phyloP scores from a whole-genome alignment of 2,329 filamentous ascomycete genomes.

The Colletotrichum orchidophilum region DNA sequence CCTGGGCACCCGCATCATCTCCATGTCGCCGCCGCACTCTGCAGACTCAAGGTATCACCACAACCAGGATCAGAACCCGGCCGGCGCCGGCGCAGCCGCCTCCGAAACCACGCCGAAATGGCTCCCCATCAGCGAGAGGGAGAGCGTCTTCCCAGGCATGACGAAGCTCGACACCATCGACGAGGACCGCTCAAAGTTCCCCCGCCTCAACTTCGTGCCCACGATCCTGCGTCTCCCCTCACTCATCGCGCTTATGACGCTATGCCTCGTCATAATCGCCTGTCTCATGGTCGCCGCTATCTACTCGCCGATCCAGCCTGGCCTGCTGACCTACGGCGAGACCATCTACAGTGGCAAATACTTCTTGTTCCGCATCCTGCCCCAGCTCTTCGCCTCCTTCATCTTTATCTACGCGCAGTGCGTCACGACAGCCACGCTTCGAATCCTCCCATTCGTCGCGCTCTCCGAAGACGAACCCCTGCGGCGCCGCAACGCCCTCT shows the following conservation, averaged over 20 bases:
- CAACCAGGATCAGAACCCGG: background rate
- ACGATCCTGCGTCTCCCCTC: slow-evolving; percentile 73
- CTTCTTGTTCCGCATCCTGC: slow-evolving; percentile 87
- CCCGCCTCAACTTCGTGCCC: slow-evolving; percentile 75
- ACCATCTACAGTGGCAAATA: slow-evolving; percentile 77
- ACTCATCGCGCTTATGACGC: slow-evolving; percentile 66
- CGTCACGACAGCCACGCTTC: slow-evolving; percentile 77
- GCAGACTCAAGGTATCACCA: slow-evolving; percentile 21
- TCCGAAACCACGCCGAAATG: slow-evolving; percentile 34
- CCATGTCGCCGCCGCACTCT: slow-evolving; percentile 28
- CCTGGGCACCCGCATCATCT: slow-evolving; percentile 30
- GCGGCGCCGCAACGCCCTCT: slow-evolving; percentile 71
- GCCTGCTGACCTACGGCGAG: slow-evolving; percentile 73
- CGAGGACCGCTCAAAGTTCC: slow-evolving; percentile 49
- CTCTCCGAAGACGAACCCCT: slow-evolving; percentile 73
- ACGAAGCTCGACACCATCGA: slow-evolving; percentile 44
- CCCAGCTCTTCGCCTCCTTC: slow-evolving; percentile 77
- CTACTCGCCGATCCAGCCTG: slow-evolving; percentile 69
- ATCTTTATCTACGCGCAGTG: slow-evolving; percentile 82
- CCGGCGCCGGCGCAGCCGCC: background rate
- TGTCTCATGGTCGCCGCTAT: slow-evolving; percentile 78
- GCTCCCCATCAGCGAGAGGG: slow-evolving; percentile 46
- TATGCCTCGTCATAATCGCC: slow-evolving; percentile 76
- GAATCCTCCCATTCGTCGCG: slow-evolving; percentile 80
- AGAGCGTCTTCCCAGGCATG: slow-evolving; percentile 32